Evolutionary conservation across 805 yeast species (phyloP), one percentile per base, ranked within the genome.

Genomic region (Wickerhamia fluorescens): DNA sequence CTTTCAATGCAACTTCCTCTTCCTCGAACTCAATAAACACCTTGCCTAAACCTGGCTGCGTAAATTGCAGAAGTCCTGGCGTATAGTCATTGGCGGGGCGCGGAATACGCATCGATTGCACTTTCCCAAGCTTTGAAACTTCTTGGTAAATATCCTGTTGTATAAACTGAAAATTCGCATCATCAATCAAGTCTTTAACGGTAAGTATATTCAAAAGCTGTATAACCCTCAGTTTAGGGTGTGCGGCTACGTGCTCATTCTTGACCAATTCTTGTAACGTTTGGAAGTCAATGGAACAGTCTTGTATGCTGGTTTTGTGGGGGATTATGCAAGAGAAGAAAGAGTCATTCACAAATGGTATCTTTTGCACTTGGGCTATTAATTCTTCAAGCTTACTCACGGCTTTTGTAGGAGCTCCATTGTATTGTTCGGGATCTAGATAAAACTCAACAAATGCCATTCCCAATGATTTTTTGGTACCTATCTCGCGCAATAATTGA

Each of bases 181-280:
- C 72, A 24, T 73, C 73, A 13, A 66, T 52, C 30, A 84, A 53
- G 37, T 83, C 94, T 20, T 74, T 73, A 1, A 78, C 69, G 3
- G 79, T 68, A 2, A 84, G 66, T 25, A 75, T 58, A 45, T 87
- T 88, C 20, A 83, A 49, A 4, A 87, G 53, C 32, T 80, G 75
- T 6, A 88, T 46, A 1, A 82, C 85, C 10, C 49, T 64, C 68
- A 61, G 69, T 34, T 55, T 60, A 3, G 61, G 53, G 23, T 58
- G 64, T 6, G 51, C 45, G 1, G 57, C 39, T 4, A 58, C 64
- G 21, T 45, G 36, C 39, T 62, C 61, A 36, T 58, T 58, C 20
- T 46, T 46, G 4, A 57, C 70, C 30, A 67, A 46, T 7, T 53
- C 45, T 21, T 54, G 51, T 14, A 70, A 47, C 3, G 61, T 56